These are phyloP conservation scores for Mycosarcoma maydis DNA, from an alignment of 1,284 basidiomycete genomes.

Conservation along the genomic window DNA sequence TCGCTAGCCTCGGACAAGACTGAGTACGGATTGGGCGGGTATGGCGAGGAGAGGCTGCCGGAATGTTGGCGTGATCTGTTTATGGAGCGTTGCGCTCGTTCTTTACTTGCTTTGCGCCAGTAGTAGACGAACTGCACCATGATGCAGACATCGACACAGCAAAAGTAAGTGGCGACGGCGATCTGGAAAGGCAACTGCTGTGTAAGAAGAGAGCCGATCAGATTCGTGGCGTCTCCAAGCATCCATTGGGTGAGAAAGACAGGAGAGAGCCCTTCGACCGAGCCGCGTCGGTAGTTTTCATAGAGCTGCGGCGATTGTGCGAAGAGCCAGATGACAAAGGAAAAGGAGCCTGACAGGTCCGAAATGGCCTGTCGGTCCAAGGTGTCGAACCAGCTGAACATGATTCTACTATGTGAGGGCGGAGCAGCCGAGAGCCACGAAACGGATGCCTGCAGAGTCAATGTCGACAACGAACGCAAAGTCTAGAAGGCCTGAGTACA, in stretches of 20 bases:
- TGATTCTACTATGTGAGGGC: too few species aligned
- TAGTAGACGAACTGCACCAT: conserved; percentile 54
- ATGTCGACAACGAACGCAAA: too few species aligned
- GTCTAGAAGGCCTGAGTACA: too few species aligned
- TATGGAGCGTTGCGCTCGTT: conserved; percentile 5
- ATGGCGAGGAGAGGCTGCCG: conserved; percentile 16
- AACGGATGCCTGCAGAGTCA: too few species aligned
- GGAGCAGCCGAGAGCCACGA: too few species aligned
- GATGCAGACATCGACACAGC: conserved; percentile 56
- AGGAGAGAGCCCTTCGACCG: conserved; percentile 59
- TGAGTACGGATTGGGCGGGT: conserved; percentile 31
- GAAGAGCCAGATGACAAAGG: conserved; percentile 63
- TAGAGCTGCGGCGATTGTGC: conserved; percentile 65
- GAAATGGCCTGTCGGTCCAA: conserved; percentile 49
- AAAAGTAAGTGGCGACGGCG: conserved; percentile 60
- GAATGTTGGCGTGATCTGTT: conserved; percentile 7
- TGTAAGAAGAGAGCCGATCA: conserved; percentile 61
- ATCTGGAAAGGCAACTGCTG: conserved; percentile 64
- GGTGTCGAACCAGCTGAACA: conserved; percentile 13
- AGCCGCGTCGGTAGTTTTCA: conserved; percentile 58
- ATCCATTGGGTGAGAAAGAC: conserved; percentile 66
- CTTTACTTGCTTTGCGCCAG: conserved; percentile 26
- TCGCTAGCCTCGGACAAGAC: conserved; percentile 38
- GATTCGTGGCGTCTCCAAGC: conserved; percentile 64
- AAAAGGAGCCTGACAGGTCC: conserved; percentile 48